A percentile compares a stretch with the other conserved stretches of the same genome.
These are phyloP conservation scores for Actinidia arguta DNA, from an alignment of 179 eudicot species.

Conservation along the genomic window DNA sequence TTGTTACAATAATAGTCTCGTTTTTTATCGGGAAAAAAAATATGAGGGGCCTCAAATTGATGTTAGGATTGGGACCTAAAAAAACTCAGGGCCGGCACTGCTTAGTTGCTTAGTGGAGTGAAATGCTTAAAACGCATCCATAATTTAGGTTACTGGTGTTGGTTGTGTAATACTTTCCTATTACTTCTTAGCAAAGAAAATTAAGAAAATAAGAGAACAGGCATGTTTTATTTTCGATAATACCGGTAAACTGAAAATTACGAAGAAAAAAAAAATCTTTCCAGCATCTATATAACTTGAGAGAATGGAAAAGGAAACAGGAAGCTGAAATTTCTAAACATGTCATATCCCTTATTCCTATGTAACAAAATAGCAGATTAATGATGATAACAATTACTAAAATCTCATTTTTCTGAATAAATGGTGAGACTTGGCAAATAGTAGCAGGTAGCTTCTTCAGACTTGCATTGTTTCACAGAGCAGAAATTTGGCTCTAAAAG, in stretches of 20 bases:
- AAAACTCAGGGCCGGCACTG: too few relatives aligned
- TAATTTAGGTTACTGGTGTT: background rate
- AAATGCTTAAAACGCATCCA: background rate
- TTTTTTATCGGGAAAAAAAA: too few relatives aligned
- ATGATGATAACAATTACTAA: background rate
- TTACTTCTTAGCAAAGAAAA: background rate
- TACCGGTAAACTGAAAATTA: background rate
- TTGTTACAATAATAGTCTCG: background rate
- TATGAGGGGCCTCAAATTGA: too few relatives aligned
- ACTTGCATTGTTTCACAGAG: too few relatives aligned
- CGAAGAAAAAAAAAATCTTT: background rate
- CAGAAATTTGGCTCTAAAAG: too few relatives aligned
- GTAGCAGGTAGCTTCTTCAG: too few relatives aligned
- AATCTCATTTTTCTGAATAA: too few relatives aligned
- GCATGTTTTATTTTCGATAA: too few relatives aligned
- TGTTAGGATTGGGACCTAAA: too few relatives aligned
- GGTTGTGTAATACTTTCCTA: background rate
- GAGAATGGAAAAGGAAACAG: background rate
- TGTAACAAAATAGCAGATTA: background rate
- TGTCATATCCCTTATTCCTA: background rate
- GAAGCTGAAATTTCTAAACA: background rate
- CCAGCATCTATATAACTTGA: background rate
- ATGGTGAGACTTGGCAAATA: too few relatives aligned
- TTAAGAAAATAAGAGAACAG: background rate
- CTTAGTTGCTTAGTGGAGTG: background rate